Base-by-base conservation (phyloP, 495 filamentous ascomycete genomes). In the Penicillium parvum region DNA sequence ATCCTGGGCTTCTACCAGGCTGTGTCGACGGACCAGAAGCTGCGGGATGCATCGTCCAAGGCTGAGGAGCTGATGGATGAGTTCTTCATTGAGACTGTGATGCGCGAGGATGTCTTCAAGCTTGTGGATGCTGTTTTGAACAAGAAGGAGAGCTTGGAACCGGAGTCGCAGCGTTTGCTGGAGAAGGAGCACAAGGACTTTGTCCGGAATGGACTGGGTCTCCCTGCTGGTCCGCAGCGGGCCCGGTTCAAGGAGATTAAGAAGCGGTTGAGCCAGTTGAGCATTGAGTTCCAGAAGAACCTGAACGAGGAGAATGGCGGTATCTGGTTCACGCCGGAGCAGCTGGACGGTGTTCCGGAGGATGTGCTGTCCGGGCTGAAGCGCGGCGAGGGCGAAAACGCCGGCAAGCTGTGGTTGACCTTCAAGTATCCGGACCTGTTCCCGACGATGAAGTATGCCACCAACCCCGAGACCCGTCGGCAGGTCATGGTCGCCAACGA, bases 1-100 rank as follows among this genome's bases (percentile, higher is more conserved):
- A 81, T 88, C 39, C 65, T 87, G 21, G 66, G 73, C 49, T 92
- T 92, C 59, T 92, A 90, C 64, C 86, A 91, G 62, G 81, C 87
- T 35, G 84, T 91, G 8, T 86, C 82, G 18, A 75, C 73, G 9
- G 71, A 88, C 53, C 72, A 76, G 53, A 77, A 72, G 23, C 76
- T 94, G 17, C 79, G 88, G 5, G 78, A 85, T 67, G 82, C 83
- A 3, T 83, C 80, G 1, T 83, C 78, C 33, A 78, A 82, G 52
- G 81, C 82, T 4, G 78, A 84, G 57, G 78, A 82, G 63, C 63
- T 83, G 44, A 70, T 85, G 58, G 77, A 84, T 49, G 78, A 84
- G 43, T 86, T 79, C 55, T 70, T 69, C 32, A 82, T 84, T 51
- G 82, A 87, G 55, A 61, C 77, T 0, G 66, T 66, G 11, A 86